Evolutionary conservation across 345 rosid genomes (phyloP), one percentile per base, ranked within the genome.

Genomic region (Aurinia saxatilis): DNA sequence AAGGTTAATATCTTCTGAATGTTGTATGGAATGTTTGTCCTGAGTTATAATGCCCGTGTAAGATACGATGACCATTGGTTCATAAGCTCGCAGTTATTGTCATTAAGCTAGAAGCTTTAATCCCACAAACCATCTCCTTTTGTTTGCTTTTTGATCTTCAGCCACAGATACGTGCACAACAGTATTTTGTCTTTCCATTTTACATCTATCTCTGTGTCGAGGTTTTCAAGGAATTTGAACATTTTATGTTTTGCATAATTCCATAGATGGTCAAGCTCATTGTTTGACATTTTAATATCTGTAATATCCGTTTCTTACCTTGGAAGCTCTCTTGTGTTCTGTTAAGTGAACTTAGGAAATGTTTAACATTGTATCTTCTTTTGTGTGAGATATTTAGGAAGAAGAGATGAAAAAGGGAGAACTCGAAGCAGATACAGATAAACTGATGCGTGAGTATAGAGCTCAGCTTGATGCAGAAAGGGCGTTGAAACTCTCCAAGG

Each of bases 381-480:
- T 30, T 5, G 3, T 6, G 13, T 65, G 58, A 46, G 75, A 36
- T 74, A 52, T 65, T 42, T 70, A 93, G 99, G 99, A 93, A 70
- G 99, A 93, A 55, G 97, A 86, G 70, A 3, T 82, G 71, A 93
- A 63, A 70, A 82, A 81, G 74, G 99, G 96, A 18, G 93, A 84
- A 79, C 66, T 86, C 60, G 98, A 95, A 77, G 86, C 85, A 67
- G 98, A 90, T 72, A 86, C 80, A 4, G 96, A 95, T 78, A 84
- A 83, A 75, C 84, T 95, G 92, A 95, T 95, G 99, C 80, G 84
- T 36, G 95, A 90, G 73, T 95, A 95, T 77, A 82, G 99, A 77
- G 96, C 99, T 45, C 97, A 90, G 76, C 76, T 93, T 35, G 96
- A 90, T 81, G 99, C 96, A 62, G 99, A 95, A 76, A 84, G 99